A percentile compares a stretch with the other conserved stretches of the same genome.
phyloP scores from a whole-genome alignment of 2,329 filamentous ascomycete genomes.

The Paracoccidioides lutzii region DNA sequence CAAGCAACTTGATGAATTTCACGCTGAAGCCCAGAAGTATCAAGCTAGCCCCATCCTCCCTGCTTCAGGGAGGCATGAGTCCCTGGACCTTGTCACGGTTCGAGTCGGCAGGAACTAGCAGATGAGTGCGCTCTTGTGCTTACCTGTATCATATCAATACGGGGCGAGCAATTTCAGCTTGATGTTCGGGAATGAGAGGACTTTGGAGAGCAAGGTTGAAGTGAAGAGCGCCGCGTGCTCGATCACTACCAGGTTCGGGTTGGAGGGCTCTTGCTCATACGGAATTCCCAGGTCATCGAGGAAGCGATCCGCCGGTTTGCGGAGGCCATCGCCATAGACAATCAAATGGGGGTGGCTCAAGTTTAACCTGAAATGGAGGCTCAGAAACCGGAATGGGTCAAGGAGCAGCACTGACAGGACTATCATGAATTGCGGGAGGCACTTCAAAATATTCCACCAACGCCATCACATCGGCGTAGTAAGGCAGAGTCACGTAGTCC shows the following conservation, averaged over 20 bases:
- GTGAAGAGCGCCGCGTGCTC: slow-evolving; percentile 92
- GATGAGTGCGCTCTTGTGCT: too few species aligned
- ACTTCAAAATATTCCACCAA: background rate
- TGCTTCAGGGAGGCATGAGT: too few species aligned
- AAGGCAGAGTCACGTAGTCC: background rate
- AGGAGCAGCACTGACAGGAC: background rate
- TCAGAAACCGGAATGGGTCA: background rate
- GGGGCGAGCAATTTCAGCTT: slow-evolving; percentile 3
- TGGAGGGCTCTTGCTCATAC: slow-evolving; percentile 78
- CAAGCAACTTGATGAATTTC: slow-evolving; percentile 24
- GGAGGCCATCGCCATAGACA: slow-evolving; percentile 44
- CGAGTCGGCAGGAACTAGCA: too few species aligned
- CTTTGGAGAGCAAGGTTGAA: slow-evolving; percentile 69
- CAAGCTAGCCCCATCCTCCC: slow-evolving; percentile 26
- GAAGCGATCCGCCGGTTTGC: slow-evolving; percentile 80
- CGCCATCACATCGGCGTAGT: background rate
- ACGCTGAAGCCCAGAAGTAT: slow-evolving; percentile 29
- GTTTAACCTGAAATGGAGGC: slow-evolving; percentile 2
- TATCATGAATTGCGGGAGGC: background rate
- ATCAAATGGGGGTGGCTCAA: slow-evolving; percentile 19
- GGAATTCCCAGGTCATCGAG: slow-evolving; percentile 67
- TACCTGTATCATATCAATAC: too few species aligned
- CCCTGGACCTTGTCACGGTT: too few species aligned
- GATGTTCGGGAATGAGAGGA: slow-evolving; percentile 69
- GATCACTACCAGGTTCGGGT: slow-evolving; percentile 78